Evolutionary conservation across 495 filamentous ascomycete species (phyloP).

Genomic region (Alectoria sarmentosa): DNA sequence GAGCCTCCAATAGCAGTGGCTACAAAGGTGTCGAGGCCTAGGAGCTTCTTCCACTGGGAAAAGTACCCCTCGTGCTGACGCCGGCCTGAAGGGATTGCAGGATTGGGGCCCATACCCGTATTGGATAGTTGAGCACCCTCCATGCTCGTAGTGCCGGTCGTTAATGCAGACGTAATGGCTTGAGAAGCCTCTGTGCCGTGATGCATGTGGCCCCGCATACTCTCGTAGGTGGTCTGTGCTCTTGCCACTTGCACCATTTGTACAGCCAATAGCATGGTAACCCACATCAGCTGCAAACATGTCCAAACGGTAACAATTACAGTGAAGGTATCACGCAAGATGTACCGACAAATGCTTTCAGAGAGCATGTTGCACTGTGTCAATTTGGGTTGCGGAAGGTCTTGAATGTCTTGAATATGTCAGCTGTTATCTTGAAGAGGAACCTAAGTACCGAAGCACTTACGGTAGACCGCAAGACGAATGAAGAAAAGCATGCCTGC

Average conservation of each 20-base stretch:
- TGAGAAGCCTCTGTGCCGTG: conserved; percentile 47
- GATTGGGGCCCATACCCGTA: conserved; percentile 46
- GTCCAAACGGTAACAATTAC: conserved; percentile 72
- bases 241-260: conserved; percentile 86
- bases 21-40: conserved; percentile 89
- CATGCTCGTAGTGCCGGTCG: conserved; percentile 58
- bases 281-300: conserved; percentile 79
- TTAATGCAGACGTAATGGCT: conserved; percentile 69
- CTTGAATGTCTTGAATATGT: conserved; percentile 36
- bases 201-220: conserved; percentile 69
- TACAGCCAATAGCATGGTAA: conserved; percentile 89
- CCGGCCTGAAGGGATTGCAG: conserved; percentile 34
- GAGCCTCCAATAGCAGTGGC: conserved; percentile 64
- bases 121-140: conserved; percentile 63
- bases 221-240: conserved; percentile 92
- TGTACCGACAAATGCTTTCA: conserved; percentile 59
- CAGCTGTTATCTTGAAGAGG: conserved; percentile 10
- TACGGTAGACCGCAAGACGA: conserved; percentile 46
- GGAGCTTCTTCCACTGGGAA: conserved; percentile 69
- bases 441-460: conserved; percentile 25
- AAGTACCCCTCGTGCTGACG: conserved; percentile 52
- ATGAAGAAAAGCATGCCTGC: conserved; percentile 62
- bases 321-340: conserved; percentile 78
- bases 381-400: conserved; percentile 39
- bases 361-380: conserved; percentile 69